Base-by-base conservation (phyloP, 768 basidiomycete genomes). In the Phanerochaete carnosa region DNA sequence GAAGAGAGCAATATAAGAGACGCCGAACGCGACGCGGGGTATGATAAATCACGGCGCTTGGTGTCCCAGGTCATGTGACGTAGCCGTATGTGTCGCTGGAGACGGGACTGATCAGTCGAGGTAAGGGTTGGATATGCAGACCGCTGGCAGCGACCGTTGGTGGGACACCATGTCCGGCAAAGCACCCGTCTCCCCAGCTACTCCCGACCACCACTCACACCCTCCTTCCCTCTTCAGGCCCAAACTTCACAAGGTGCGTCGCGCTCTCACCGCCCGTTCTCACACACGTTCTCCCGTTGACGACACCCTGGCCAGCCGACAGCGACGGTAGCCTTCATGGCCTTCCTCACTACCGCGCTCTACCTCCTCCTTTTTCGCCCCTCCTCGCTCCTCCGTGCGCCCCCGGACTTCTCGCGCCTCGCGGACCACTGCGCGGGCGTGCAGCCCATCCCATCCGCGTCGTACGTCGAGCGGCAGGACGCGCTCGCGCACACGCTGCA, bases 401-500 rank as follows among this genome's bases (percentile, higher is more conserved):
- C 49, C 6, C 60, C 66, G 11, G 63, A 66, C 57, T 71, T 71
- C 63, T 62, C 71, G 7, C 60, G 68, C 54, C 65, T 73, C 5
- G 70, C 72, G 16, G 61, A 68, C 22, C 80, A 87, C 64, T 88
- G 85, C 70, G 72, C 76, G 11, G 65, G 78, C 58, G 72, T 79
- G 22, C 65, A 76, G n/a, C 79, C 86, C 9, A 86, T 89, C 63
- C 61, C 66, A 22, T 50, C 69, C 1, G 60, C 68, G 11, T 83
- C 86, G 56, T 84, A 82, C 65, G 68, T 76, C 25, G 69, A 69
- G 30, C 80, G 88, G n/a, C 90, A 89, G 65, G 75, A 66, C 5
- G 62, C 70, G 9, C 77, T 91, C 29, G 86, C 86, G 1, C 74
- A 70, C 0, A 29, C n/a, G 29, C 78, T 91, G 19, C 69, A 75